phyloP scores from a whole-genome alignment of 2,329 filamentous ascomycete genomes.

The Pestalotiopsis sp. region DNA sequence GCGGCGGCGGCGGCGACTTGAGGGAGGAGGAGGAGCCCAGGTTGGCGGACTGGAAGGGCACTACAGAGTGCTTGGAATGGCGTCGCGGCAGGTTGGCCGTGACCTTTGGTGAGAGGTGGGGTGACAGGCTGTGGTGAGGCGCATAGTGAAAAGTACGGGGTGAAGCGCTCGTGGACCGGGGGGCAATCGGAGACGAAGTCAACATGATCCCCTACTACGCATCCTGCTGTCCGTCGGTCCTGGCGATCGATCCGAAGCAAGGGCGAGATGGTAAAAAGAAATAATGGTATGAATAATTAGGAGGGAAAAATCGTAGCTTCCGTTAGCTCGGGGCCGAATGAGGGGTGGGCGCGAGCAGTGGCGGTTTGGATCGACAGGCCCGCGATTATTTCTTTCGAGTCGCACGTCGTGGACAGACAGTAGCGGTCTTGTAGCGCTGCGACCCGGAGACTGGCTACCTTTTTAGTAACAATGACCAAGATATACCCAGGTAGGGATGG shows the following conservation, averaged over 20 bases:
- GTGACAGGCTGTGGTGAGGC: constrained; percentile 41
- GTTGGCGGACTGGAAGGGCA: constrained; percentile 33
- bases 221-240: constrained; percentile 40
- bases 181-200: constrained; percentile 58
- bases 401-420: background rate
- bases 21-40: constrained; percentile 33
- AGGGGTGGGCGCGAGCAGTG: background rate
- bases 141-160: constrained; percentile 54
- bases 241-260: background rate
- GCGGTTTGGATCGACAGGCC: background rate
- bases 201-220: constrained; percentile 59
- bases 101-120: constrained; percentile 44
- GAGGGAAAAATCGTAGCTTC: background rate
- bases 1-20: constrained; percentile 19
- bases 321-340: background rate
- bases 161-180: constrained; percentile 55
- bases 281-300: background rate
- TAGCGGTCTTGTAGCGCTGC: background rate
- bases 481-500: background rate
- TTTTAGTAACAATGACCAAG: background rate
- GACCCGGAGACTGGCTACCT: background rate
- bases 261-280: background rate
- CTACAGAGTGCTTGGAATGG: constrained; percentile 36
- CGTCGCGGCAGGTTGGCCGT: constrained; percentile 43
- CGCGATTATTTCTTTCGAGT: background rate